Conservation (phyloP, 148 eudicot genomes). For the Rhododendron ovatum region DNA sequence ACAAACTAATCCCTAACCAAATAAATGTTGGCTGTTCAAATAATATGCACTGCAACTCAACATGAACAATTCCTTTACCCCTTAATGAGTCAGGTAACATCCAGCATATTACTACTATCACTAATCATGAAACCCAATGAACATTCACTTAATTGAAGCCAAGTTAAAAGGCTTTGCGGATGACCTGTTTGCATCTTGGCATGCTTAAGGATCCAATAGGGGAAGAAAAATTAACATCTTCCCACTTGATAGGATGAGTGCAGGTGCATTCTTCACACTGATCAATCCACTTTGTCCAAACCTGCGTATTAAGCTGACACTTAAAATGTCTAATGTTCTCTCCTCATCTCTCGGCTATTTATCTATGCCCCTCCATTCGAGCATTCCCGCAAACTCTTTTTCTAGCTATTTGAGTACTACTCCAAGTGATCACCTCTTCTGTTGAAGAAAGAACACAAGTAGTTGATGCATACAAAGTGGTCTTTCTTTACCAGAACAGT, state of each 20-base stretch:
- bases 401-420: not conserved
- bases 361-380: too few relatives aligned
- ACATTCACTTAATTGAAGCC: not conserved
- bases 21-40: not conserved
- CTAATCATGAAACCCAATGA: not conserved
- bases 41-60: not conserved
- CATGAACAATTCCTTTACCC: not conserved
- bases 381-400: not conserved
- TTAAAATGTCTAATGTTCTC: too few relatives aligned
- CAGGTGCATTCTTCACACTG: not conserved
- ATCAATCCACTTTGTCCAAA: not conserved
- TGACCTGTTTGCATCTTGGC: not conserved
- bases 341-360: too few relatives aligned
- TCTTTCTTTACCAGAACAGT: not conserved
- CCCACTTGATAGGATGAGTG: slow-evolving; percentile 58
- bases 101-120: not conserved
- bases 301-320: not conserved
- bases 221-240: slow-evolving; percentile 32
- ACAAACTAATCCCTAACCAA: not conserved
- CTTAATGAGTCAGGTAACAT: not conserved
- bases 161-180: not conserved
- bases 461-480: not conserved
- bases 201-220: not conserved
- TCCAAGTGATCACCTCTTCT: not conserved
- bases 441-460: not conserved